Evolutionary conservation across 495 filamentous ascomycete species (phyloP).

Genomic region (Annulohypoxylon maeteangense): DNA sequence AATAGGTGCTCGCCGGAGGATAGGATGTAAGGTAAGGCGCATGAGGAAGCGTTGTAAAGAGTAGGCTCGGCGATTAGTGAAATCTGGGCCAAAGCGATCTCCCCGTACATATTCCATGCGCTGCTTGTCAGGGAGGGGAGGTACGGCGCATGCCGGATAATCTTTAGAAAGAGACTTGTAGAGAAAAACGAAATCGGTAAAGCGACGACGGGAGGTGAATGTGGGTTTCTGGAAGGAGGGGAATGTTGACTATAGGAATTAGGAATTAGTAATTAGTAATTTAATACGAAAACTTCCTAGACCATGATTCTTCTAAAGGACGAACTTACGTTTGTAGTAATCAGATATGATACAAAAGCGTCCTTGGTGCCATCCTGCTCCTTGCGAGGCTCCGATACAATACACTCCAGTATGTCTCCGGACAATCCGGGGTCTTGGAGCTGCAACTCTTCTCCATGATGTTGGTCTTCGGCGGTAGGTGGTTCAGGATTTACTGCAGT

Average conservation of each 20-base stretch:
- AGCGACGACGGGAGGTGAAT: constrained; percentile 83
- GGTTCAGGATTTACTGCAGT: constrained; percentile 45
- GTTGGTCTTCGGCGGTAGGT: constrained; percentile 41
- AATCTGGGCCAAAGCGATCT: constrained; percentile 92
- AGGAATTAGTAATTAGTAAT: constrained; percentile 7
- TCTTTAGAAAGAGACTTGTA: constrained; percentile 88
- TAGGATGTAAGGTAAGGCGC: constrained; percentile 86
- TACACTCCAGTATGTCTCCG: constrained; percentile 84
- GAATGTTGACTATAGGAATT: constrained; percentile 81
- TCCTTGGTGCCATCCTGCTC: constrained; percentile 98
- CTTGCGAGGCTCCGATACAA: constrained; percentile 82
- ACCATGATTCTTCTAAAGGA: constrained; percentile 12
- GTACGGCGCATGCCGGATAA: constrained; percentile 91
- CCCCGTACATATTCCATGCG: constrained; percentile 98
- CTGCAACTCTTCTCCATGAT: constrained; percentile 44
- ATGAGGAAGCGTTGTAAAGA: constrained; percentile 92
- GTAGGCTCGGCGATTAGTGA: constrained; percentile 88
- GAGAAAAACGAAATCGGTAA: constrained; percentile 97
- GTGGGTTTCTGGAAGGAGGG: constrained; percentile 84
- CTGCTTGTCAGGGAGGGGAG: constrained; percentile 96
- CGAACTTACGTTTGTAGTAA: constrained; percentile 81
- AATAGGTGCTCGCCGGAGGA: constrained; percentile 82
- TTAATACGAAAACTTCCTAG: background rate
- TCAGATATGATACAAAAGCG: constrained; percentile 93
- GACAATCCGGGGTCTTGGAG: constrained; percentile 73